Percentiles rank a stretch among this genome's conserved stretches.
These are phyloP conservation scores for Boletus bicolor DNA, from an alignment of 768 basidiomycete species.

Conservation along the genomic window DNA sequence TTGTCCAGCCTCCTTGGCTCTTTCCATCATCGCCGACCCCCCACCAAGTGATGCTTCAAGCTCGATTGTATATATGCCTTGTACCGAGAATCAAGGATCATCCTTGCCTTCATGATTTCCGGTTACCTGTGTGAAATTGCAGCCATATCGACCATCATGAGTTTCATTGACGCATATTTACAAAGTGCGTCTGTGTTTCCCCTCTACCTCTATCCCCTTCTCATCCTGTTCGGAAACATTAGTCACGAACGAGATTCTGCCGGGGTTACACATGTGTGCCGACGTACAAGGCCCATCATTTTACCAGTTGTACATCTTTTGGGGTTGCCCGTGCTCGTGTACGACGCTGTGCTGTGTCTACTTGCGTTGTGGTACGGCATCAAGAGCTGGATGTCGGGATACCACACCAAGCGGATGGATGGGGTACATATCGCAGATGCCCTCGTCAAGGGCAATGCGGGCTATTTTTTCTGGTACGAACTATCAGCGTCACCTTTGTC, in stretches of 20 bases:
- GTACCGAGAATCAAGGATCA: too few species aligned
- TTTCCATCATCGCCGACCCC: too few species aligned
- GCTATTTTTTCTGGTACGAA: background rate
- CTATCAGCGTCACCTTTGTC: background rate
- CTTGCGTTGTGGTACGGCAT: background rate
- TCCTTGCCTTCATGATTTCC: too few species aligned
- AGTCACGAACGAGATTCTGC: background rate
- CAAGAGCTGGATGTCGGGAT: background rate
- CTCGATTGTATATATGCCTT: too few species aligned
- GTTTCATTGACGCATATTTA: too few species aligned
- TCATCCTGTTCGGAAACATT: background rate
- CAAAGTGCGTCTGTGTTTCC: background rate
- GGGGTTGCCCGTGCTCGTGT: background rate
- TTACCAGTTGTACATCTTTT: background rate
- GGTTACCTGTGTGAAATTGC: too few species aligned
- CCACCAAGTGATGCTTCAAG: too few species aligned
- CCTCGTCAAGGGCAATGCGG: background rate
- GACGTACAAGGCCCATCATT: too few species aligned
- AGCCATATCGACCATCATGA: too few species aligned
- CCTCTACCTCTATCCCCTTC: background rate
- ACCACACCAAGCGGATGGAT: background rate
- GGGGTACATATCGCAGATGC: background rate
- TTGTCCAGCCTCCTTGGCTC: too few species aligned
- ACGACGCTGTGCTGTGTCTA: background rate
- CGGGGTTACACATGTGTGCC: background rate